Evolutionary conservation across 768 basidiomycete genomes (phyloP), one percentile per base, ranked within the genome.

Genomic region (Rhodotorula graminis): DNA sequence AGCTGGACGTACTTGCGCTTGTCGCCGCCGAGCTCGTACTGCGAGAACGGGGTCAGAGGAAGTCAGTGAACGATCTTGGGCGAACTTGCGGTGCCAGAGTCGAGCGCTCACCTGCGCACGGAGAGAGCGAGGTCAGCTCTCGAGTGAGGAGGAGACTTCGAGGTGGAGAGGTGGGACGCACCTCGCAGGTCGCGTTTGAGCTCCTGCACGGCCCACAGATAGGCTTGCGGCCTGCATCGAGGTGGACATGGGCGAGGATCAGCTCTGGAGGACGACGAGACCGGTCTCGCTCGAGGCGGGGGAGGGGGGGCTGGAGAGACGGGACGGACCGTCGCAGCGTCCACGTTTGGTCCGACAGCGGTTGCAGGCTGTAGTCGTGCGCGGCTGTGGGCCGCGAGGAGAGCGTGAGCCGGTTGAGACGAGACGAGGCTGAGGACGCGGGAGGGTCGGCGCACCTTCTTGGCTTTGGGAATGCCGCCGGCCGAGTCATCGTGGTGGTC

Each of bases 291-390:
- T n/a, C n/a, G n/a, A n/a, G n/a, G n/a, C n/a, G n/a, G n/a, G n/a
- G n/a, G n/a, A n/a, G n/a, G n/a, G n/a, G n/a, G n/a, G 46, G 37
- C 37, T 37, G 37, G n/a, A 37, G 37, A 9, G 9, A 37, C 5
- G 37, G 37, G 37, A 23, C 69, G 55, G 27, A 64, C 71, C 71
- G 31, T 72, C 71, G 29, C 71, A 72, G 10, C 63, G 37, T 3
- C 58, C 66, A 1, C 71, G 66, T 18, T 72, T 72, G 50, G 40
- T 59, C 27, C 66, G 23, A 29, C 71, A 72, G 14, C 71, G 66
- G 49, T 72, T 68, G 52, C 71, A 72, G 0, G 71, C 71, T 16
- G 65, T 67, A 1, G 66, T 67, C 29, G 66, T 68, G 8, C 66
- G 40, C 3, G 58, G 70, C 58, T 42, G 37, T 4, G 57, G 3